Percentiles rank a stretch among this genome's conserved stretches.
These are phyloP conservation scores for Leishmania guyanensis DNA, from an alignment of 208 protist genomes.

Conservation along the genomic window DNA sequence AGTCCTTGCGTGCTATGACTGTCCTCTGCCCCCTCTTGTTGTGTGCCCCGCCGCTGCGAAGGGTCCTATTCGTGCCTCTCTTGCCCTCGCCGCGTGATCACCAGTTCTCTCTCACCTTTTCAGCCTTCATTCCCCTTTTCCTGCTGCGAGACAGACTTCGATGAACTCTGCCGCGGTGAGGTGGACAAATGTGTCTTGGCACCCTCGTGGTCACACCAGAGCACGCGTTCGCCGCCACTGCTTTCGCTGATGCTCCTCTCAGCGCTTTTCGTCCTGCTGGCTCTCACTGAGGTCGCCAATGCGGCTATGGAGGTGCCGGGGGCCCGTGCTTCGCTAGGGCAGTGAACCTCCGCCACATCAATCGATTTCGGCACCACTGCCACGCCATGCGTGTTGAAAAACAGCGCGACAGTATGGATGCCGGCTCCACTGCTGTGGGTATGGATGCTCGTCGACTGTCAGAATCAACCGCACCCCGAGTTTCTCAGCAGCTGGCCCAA, in stretches of 20 bases:
- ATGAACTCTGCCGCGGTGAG: background rate
- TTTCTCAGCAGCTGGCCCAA: constrained; percentile 34
- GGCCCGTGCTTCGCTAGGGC: constrained; percentile 14
- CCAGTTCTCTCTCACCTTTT: background rate
- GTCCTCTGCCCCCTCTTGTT: background rate
- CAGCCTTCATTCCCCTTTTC: background rate
- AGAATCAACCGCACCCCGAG: constrained; percentile 23
- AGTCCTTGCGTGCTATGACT: background rate
- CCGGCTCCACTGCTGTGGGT: constrained; percentile 24
- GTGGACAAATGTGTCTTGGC: background rate
- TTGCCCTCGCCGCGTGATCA: background rate
- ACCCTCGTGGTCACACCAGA: background rate
- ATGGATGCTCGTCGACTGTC: constrained; percentile 26
- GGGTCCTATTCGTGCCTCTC: background rate
- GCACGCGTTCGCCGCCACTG: background rate
- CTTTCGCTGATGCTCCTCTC: background rate
- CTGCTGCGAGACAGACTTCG: background rate
- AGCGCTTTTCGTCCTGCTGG: background rate
- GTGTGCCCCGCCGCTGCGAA: background rate
- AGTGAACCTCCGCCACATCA: constrained; percentile 23
- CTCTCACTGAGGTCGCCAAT: background rate
- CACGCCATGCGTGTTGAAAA: background rate
- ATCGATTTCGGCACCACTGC: constrained; percentile 14
- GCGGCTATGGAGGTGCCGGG: background rate
- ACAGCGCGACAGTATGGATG: background rate